phyloP scores from a whole-genome alignment of 352 stramenopile species.

The Pythium sukuiense region DNA sequence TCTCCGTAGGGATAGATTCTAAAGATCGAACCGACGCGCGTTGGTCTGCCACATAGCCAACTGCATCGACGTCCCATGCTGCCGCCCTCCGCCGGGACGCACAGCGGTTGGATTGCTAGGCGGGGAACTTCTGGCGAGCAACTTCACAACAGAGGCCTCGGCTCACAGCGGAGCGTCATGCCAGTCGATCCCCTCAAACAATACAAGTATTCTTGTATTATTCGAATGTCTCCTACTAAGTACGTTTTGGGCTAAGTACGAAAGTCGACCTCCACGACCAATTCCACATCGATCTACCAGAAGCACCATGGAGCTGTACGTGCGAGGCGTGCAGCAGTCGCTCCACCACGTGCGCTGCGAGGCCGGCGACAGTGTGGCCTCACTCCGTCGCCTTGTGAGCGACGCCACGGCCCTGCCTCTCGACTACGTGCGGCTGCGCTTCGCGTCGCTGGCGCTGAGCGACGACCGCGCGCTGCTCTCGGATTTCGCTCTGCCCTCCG shows the following conservation, averaged over 20 bases:
- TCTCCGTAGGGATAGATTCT: too few relatives aligned
- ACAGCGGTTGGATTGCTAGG: too few relatives aligned
- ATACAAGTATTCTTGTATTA: too few relatives aligned
- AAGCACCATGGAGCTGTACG: conserved; percentile 36
- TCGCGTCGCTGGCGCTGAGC: conserved; percentile 21
- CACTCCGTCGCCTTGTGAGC: conserved; percentile 27
- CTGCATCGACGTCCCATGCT: too few relatives aligned
- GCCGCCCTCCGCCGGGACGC: too few relatives aligned
- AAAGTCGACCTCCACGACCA: not conserved
- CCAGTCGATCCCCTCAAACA: too few relatives aligned
- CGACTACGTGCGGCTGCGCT: conserved; percentile 26
- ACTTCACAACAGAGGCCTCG: too few relatives aligned
- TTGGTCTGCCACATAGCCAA: too few relatives aligned
- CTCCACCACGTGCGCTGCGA: conserved; percentile 24
- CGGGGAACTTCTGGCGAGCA: too few relatives aligned
- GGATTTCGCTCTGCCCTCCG: conserved; percentile 22
- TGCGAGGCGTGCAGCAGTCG: conserved; percentile 23
- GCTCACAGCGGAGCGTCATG: too few relatives aligned
- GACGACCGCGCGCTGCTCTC: conserved; percentile 26
- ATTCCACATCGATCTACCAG: too few relatives aligned
- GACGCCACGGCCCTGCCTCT: conserved; percentile 23
- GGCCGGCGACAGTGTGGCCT: conserved; percentile 5
- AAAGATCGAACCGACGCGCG: too few relatives aligned
- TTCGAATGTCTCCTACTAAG: not conserved
- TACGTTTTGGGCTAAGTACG: not conserved